Conservation (phyloP, 257 asterid genomes). For the Gentiana straminea region DNA sequence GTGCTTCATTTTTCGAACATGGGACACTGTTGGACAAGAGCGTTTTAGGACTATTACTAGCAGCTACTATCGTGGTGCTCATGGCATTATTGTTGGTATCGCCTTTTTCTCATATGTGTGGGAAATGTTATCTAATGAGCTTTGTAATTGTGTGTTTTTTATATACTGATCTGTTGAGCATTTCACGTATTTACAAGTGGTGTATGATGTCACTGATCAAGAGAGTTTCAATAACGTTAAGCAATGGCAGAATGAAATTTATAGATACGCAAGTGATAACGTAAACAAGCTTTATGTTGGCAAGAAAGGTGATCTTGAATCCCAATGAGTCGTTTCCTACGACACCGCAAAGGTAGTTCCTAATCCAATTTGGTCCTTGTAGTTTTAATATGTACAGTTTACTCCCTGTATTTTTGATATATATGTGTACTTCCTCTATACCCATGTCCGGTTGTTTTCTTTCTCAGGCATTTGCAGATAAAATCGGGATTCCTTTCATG, state of each 20-base stretch:
- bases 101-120: no score
- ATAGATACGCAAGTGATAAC: conserved; percentile 81
- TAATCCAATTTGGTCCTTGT: no score
- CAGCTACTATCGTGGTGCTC: no score
- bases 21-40: no score
- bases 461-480: conserved; percentile 37
- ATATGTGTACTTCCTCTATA: background rate
- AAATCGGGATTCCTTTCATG: conserved; percentile 36
- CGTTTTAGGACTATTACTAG: no score
- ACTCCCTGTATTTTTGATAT: background rate
- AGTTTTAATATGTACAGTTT: background rate
- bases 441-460: no score
- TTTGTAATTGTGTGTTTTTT: no score
- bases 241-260: conserved; percentile 80
- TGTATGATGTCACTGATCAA: conserved; percentile 83
- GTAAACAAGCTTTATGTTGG: conserved; percentile 92
- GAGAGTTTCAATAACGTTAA: conserved; percentile 87
- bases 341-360: conserved; percentile 64
- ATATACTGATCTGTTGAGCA: no score
- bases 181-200: conserved; percentile 36
- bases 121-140: no score
- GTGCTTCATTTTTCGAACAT: no score
- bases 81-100: no score
- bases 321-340: conserved; percentile 68
- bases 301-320: conserved; percentile 69